A percentile compares a stretch with the other conserved stretches of the same genome.
Conservation (phyloP, 1,284 basidiomycete genomes). For the Leccinum fallax region DNA sequence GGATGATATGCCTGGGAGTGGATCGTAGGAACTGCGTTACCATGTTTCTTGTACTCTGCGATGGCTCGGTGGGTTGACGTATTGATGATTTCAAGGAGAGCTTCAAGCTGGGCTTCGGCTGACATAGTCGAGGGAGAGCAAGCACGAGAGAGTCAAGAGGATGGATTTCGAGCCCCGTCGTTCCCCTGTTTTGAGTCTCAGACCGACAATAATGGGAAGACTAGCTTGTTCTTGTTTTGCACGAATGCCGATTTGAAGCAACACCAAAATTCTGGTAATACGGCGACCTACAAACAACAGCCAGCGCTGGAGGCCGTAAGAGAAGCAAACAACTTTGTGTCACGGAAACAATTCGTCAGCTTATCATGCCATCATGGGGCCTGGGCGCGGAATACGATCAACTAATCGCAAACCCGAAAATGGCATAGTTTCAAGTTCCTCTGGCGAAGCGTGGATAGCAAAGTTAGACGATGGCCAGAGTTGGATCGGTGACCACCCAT, state of each 20-base stretch:
- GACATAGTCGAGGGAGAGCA: slow-evolving; percentile 17
- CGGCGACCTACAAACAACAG: background rate
- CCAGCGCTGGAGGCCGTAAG: background rate
- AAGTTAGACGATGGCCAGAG: background rate
- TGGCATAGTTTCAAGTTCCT: background rate
- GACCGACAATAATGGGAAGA: background rate
- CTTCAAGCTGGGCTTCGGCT: slow-evolving; percentile 26
- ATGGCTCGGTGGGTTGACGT: slow-evolving; percentile 30
- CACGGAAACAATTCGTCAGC: background rate
- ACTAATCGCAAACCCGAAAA: background rate
- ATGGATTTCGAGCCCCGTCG: background rate
- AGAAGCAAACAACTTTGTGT: background rate
- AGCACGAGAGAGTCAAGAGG: background rate
- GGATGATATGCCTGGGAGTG: slow-evolving; percentile 26
- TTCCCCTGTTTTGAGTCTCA: background rate
- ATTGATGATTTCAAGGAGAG: background rate
- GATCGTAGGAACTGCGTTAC: slow-evolving; percentile 25
- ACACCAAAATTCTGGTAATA: background rate
- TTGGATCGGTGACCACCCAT: background rate
- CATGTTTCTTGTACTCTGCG: slow-evolving; percentile 30
- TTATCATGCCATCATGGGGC: background rate
- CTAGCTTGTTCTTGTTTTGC: background rate
- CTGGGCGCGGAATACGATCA: background rate
- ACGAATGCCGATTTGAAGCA: background rate
- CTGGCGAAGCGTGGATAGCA: background rate